Conservation (phyloP, 345 rosid genomes). For the Pistacia atlantica region DNA sequence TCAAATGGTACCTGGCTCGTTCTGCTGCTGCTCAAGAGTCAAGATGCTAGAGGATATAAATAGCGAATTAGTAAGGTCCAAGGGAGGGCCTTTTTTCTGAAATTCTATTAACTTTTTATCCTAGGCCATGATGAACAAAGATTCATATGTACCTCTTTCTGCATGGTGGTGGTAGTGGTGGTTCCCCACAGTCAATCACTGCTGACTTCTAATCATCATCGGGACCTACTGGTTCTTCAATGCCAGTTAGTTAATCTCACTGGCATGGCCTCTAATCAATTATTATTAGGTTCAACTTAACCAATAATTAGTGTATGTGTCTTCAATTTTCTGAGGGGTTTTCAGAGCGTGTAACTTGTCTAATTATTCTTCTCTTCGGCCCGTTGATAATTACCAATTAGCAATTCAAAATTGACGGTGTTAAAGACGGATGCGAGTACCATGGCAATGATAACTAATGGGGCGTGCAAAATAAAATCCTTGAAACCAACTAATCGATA, state of each 20-base stretch:
- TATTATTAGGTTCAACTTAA: background rate
- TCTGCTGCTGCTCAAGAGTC: background rate
- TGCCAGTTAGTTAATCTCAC: background rate
- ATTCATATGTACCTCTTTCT: background rate
- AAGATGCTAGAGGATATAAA: background rate
- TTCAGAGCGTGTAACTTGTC: background rate
- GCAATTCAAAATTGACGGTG: background rate
- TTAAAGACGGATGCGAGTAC: background rate
- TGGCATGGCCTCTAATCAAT: background rate
- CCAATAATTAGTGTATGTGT: too few species aligned
- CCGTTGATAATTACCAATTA: background rate
- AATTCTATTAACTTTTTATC: background rate
- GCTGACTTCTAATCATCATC: constrained; percentile 21
- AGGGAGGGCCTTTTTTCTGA: background rate
- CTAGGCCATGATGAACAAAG: background rate
- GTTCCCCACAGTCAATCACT: constrained; percentile 1
- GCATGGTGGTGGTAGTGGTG: background rate
- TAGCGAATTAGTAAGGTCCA: background rate
- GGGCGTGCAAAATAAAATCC: constrained; percentile 9
- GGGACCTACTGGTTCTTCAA: background rate
- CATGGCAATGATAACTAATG: background rate
- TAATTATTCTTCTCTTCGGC: too few species aligned
- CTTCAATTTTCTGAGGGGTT: too few species aligned
- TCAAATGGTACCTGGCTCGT: background rate
- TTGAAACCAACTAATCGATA: background rate